Base-by-base conservation (phyloP, 441 rosid genomes). In the Lagerstroemia fauriei region DNA sequence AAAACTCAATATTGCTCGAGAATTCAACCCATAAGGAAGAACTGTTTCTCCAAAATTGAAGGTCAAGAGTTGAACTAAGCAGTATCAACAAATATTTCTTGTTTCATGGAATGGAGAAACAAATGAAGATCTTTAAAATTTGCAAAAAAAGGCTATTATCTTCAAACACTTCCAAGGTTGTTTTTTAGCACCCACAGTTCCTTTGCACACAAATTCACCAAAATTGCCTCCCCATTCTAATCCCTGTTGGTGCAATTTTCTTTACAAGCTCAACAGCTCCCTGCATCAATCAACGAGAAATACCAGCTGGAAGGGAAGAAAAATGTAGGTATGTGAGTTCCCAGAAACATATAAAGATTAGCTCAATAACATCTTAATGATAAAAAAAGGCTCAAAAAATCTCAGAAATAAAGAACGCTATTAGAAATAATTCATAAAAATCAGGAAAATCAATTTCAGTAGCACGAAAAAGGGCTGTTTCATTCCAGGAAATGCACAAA, bases 101-200 rank as follows among this genome's bases (percentile, higher is more conserved):
- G 80, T 88, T 83, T 86, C 85, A 76, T 51, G 78, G 73, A 85
- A 82, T 75, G 79, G 80, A 78, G 53, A 71, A 83, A 73, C 85
- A 77, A 22, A 50, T 82, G 77, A 79, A 84, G 78, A 77, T 83
- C 4, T 16, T 65, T 70, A 66, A 80, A 66, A 80, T 78, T 78
- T 61, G 73, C 76, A 77, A 53, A 32, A 25, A 70, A 84, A 29
- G 70, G 68, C 75, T 69, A 31, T 76, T 25, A 73, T 56, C 86
- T 76, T 77, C 84, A 41, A 79, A 27, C 61, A 81, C 76, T 63
- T 56, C 31, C 56, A 20, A 78, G 76, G n/a, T n/a, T n/a, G n/a
- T n/a, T n/a, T n/a, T 83, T 85, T 80, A 61, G 75, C 78, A 79
- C 59, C 82, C 77, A 76, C 46, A 73, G 71, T 61, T 56, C 80